Evolutionary conservation across 495 filamentous ascomycete species (phyloP).

Genomic region (Glutinoglossum americanum): DNA sequence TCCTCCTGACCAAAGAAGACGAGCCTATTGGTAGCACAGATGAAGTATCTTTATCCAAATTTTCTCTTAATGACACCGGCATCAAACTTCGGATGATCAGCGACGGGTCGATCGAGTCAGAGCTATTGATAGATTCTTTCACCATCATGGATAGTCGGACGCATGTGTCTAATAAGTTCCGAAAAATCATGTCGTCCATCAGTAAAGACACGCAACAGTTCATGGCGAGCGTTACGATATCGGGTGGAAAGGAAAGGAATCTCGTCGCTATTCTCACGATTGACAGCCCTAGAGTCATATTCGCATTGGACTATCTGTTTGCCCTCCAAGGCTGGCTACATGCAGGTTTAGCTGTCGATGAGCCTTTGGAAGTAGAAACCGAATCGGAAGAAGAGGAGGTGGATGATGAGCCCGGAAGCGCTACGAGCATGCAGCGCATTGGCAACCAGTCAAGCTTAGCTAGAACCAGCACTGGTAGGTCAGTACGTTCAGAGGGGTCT

Average conservation of each 20-base stretch:
- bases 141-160: constrained; percentile 80
- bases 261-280: constrained; percentile 84
- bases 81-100: constrained; percentile 89
- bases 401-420: constrained; percentile 37
- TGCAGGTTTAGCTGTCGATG: constrained; percentile 39
- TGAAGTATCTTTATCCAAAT: constrained; percentile 69
- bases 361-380: constrained; percentile 32
- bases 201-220: constrained; percentile 87
- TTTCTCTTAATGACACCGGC: constrained; percentile 77
- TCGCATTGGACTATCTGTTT: constrained; percentile 86
- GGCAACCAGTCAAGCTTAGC: constrained; percentile 12
- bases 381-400: constrained; percentile 32
- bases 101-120: constrained; percentile 79
- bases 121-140: constrained; percentile 83
- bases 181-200: constrained; percentile 92
- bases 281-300: constrained; percentile 84
- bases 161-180: constrained; percentile 78
- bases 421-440: constrained; percentile 8
- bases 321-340: constrained; percentile 67
- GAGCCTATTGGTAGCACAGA: constrained; percentile 59
- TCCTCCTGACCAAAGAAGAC: constrained; percentile 55
- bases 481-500: constrained; percentile 4
- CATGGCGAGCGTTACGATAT: constrained; percentile 90
- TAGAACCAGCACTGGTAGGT: constrained; percentile 3
- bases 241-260: constrained; percentile 61